A percentile compares a stretch with the other conserved stretches of the same genome.
These are phyloP conservation scores for Russula dissimulans DNA, from an alignment of 768 basidiomycete species.

Conservation along the genomic window DNA sequence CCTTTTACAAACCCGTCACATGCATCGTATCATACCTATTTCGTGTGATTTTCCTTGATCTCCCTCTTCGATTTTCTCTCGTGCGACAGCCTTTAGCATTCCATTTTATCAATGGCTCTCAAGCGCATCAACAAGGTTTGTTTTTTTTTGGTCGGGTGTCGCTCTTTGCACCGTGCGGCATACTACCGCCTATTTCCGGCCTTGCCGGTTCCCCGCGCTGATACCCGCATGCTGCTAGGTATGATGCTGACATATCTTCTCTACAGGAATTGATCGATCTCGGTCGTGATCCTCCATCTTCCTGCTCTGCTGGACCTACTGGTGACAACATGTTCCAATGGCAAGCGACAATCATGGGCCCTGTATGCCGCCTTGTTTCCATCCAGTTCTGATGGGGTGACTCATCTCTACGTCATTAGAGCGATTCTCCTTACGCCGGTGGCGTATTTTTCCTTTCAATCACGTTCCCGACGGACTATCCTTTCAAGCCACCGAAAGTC, in stretches of 20 bases:
- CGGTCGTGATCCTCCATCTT: slow-evolving; percentile 97
- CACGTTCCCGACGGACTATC: slow-evolving; percentile 94
- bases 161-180: not conserved
- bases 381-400: slow-evolving; percentile 16
- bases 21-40: slow-evolving; percentile 10
- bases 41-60: slow-evolving; percentile 33
- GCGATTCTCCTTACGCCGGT: slow-evolving; percentile 96
- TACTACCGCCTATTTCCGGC: not conserved
- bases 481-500: slow-evolving; percentile 99
- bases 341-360: slow-evolving; percentile 99
- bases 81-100: slow-evolving; percentile 6
- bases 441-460: slow-evolving; percentile 99
- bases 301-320: slow-evolving; percentile 97
- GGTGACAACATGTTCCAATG: slow-evolving; percentile 99
- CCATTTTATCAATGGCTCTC: slow-evolving; percentile 61
- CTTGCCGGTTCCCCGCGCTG: not conserved
- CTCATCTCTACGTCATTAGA: slow-evolving; percentile 38
- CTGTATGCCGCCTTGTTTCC: slow-evolving; percentile 49
- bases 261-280: slow-evolving; percentile 96
- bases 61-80: slow-evolving; percentile 24
- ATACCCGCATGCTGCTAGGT: not conserved
- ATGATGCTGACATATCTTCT: not conserved
- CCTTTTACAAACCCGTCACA: not conserved
- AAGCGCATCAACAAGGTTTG: slow-evolving; percentile 99
- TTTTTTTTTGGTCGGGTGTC: slow-evolving; percentile 7